Conservation (phyloP, 202 grass and related monocot genomes). For the Panicum virgatum region DNA sequence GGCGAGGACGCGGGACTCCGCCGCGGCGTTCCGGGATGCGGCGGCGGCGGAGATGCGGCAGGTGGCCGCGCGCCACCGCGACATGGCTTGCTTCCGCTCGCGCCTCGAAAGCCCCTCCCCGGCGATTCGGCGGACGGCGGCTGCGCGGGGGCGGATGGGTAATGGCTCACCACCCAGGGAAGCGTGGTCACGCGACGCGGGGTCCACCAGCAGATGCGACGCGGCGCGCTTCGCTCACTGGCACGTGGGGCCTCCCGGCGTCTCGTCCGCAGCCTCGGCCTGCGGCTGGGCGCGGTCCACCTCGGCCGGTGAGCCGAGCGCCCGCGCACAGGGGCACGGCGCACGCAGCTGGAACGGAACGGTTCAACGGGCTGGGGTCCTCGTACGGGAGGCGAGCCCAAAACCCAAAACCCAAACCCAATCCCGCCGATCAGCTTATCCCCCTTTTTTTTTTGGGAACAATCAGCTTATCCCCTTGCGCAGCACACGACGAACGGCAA, state of each 20-base stretch:
- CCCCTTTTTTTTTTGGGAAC: no score
- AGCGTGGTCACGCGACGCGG: conserved; percentile 6
- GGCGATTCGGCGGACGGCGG: not conserved
- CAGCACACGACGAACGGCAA: not conserved
- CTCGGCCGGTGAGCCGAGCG: conserved; percentile 7
- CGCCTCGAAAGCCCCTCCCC: not conserved
- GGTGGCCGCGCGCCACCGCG: conserved; percentile 46
- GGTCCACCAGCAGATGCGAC: conserved; percentile 14
- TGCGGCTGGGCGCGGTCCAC: conserved; percentile 42
- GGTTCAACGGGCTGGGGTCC: not conserved
- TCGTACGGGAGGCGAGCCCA: not conserved
- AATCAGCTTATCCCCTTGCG: conserved; percentile 50
- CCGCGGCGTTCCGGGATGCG: not conserved
- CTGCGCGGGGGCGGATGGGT: not conserved
- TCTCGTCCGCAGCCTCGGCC: not conserved
- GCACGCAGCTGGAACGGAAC: not conserved
- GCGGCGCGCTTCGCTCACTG: not conserved
- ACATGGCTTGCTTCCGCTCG: conserved; percentile 37
- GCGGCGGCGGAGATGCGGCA: conserved; percentile 32
- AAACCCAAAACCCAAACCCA: not conserved
- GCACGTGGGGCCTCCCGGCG: conserved; percentile 11
- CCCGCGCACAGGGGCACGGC: not conserved
- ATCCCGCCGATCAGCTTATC: conserved; percentile 26
- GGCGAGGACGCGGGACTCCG: conserved; percentile 40
- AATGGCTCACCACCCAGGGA: conserved; percentile 13